Percentiles rank a stretch among this genome's conserved stretches.
Conservation (phyloP, 2,329 filamentous ascomycete species). For the Phialophora verrucosa region DNA sequence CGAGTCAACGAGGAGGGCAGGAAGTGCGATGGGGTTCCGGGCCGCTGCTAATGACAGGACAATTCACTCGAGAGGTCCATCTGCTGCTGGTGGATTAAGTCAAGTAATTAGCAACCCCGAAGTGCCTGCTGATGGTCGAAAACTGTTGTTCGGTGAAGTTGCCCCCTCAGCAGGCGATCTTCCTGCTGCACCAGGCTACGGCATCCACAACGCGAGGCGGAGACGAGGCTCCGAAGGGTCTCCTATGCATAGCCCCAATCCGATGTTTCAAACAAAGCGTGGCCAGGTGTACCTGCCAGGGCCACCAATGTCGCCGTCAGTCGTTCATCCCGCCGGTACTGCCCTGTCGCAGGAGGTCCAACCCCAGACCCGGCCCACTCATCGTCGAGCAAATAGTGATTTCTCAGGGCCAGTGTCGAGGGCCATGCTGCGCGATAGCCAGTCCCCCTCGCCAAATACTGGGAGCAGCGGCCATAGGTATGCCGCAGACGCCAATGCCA, state of each 20-base stretch:
- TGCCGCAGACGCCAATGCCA: constrained; percentile 9
- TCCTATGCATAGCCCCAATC: constrained; percentile 61
- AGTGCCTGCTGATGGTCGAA: constrained; percentile 45
- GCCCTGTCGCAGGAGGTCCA: background rate
- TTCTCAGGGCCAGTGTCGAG: constrained; percentile 22
- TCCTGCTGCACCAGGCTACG: constrained; percentile 58
- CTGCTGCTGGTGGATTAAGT: constrained; percentile 11
- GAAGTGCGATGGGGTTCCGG: constrained; percentile 20
- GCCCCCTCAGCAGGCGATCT: constrained; percentile 55
- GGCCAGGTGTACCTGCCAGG: background rate
- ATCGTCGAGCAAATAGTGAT: constrained; percentile 38
- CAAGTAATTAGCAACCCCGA: constrained; percentile 23
- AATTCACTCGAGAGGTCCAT: constrained; percentile 12
- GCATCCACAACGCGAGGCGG: constrained; percentile 61
- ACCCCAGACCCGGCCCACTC: constrained; percentile 15
- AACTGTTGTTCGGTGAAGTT: constrained; percentile 77
- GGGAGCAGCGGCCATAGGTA: constrained; percentile 1
- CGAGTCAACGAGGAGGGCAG: constrained; percentile 17
- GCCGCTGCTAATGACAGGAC: background rate
- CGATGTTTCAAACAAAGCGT: constrained; percentile 44
- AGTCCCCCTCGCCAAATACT: constrained; percentile 11
- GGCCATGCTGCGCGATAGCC: background rate
- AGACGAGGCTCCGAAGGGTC: constrained; percentile 73
- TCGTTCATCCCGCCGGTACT: constrained; percentile 3
- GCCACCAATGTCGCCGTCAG: constrained; percentile 11